phyloP scores from a whole-genome alignment of 2,329 filamentous ascomycete species.

The Ophiostoma ips region DNA sequence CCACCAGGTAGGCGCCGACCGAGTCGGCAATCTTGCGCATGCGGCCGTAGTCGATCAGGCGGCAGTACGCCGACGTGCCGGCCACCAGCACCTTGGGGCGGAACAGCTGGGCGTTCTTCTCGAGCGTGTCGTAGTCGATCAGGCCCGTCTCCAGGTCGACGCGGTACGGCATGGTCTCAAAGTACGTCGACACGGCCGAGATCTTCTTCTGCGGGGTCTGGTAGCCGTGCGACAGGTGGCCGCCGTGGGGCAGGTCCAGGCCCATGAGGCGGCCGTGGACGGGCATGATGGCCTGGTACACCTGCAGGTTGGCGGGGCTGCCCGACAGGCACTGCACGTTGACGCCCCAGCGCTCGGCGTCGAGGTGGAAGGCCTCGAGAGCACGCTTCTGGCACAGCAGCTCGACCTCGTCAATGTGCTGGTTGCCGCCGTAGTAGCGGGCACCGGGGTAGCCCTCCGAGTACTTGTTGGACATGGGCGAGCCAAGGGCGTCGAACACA shows the following conservation, averaged over 20 bases:
- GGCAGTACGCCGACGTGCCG: conserved; percentile 95
- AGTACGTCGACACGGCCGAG: conserved; percentile 95
- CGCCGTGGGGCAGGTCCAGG: conserved; percentile 84
- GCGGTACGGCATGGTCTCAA: conserved; percentile 95
- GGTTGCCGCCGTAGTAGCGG: conserved; percentile 97
- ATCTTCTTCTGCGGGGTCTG: conserved; percentile 95
- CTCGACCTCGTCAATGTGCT: conserved; percentile 96
- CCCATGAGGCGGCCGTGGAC: conserved; percentile 96
- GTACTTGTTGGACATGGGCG: conserved; percentile 97
- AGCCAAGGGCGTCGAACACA: conserved; percentile 93
- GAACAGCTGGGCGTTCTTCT: conserved; percentile 82
- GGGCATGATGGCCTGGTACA: conserved; percentile 95
- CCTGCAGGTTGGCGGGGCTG: conserved; percentile 91
- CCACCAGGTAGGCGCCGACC: conserved; percentile 85
- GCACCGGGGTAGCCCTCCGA: conserved; percentile 96
- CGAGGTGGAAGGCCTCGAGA: conserved; percentile 77
- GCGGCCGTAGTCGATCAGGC: conserved; percentile 88
- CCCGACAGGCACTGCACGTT: conserved; percentile 93
- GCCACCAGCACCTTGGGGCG: conserved; percentile 93
- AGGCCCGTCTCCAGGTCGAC: conserved; percentile 80
- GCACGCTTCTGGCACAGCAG: conserved; percentile 88
- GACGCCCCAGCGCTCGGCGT: conserved; percentile 87
- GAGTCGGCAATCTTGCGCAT: conserved; percentile 94
- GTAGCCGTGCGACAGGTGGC: conserved; percentile 93
- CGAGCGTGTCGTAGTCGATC: conserved; percentile 90